A percentile compares a stretch with the other conserved stretches of the same genome.
These are phyloP conservation scores for Rosa lucieae DNA, from an alignment of 306 rosid genomes.

Conservation along the genomic window DNA sequence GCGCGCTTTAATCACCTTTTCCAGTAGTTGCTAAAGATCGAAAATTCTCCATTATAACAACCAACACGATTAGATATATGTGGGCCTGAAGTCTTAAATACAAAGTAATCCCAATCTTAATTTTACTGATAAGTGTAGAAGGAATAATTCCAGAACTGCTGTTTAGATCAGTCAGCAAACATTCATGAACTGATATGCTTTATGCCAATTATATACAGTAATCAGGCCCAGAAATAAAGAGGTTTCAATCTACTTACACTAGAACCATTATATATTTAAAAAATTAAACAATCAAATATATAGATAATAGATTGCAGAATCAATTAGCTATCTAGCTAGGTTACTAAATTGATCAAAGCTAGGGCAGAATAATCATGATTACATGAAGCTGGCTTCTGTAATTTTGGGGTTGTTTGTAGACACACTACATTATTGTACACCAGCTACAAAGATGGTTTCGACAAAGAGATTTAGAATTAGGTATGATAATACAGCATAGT, in stretches of 20 bases:
- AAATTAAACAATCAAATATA: not conserved
- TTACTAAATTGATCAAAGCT: not conserved
- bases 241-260: not conserved
- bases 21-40: conserved; percentile 35
- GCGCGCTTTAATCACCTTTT: conserved; percentile 40
- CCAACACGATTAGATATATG: conserved; percentile 85
- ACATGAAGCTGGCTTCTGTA: conserved; percentile 1
- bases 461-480: not conserved
- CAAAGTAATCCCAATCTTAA: conserved; percentile 37
- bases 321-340: not conserved
- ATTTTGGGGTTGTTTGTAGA: not conserved
- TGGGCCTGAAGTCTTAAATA: conserved; percentile 54
- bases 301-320: not conserved
- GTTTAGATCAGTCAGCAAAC: not conserved
- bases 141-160: conserved; percentile 8
- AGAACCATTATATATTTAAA: not conserved
- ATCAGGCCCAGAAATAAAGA: conserved; percentile 4
- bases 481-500: conserved; percentile 4
- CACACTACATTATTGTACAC: not conserved
- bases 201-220: not conserved
- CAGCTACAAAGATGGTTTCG: not conserved
- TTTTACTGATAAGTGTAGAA: not conserved
- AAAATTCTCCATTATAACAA: conserved; percentile 62
- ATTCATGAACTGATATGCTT: conserved; percentile 10
- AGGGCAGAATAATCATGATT: not conserved